phyloP scores from a whole-genome alignment of 1,139 yeast genomes.

The Saccharomyces pastorianus region DNA sequence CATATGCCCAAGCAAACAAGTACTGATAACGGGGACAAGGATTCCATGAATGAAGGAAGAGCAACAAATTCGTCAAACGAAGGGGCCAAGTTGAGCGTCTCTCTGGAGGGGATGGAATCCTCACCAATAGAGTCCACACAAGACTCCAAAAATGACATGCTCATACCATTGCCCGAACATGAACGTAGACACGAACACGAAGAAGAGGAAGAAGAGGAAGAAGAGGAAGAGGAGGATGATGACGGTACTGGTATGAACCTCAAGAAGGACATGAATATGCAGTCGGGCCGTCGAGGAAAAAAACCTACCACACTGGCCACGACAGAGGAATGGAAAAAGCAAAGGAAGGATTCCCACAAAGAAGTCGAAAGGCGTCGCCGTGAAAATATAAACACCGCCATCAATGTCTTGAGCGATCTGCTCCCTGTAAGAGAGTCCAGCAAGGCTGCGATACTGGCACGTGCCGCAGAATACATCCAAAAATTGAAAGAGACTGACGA shows the following conservation, averaged over 20 bases:
- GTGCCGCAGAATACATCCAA: slow-evolving; percentile 84
- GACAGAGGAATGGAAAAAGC: slow-evolving; percentile 79
- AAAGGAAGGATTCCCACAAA: slow-evolving; percentile 85
- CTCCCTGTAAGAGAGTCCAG: slow-evolving; percentile 87
- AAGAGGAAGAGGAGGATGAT: background rate
- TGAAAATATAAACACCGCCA: slow-evolving; percentile 84
- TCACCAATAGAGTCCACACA: slow-evolving; percentile 1
- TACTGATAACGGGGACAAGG: slow-evolving; percentile 5
- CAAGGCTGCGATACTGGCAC: slow-evolving; percentile 79
- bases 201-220: slow-evolving; percentile 4
- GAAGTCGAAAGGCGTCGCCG: slow-evolving; percentile 96
- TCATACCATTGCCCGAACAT: slow-evolving; percentile 1
- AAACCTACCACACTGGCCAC: slow-evolving; percentile 45
- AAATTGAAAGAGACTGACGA: slow-evolving; percentile 83
- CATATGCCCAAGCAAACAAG: background rate
- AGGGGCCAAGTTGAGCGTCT: background rate
- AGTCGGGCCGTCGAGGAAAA: slow-evolving; percentile 27
- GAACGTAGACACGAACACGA: slow-evolving; percentile 3
- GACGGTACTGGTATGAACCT: slow-evolving; percentile 1
- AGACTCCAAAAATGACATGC: slow-evolving; percentile 1
- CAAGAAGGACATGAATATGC: slow-evolving; percentile 21
- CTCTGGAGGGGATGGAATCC: background rate
- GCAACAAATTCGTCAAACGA: background rate
- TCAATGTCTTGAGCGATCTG: slow-evolving; percentile 66
- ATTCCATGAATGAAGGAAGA: background rate